Evolutionary conservation across 768 basidiomycete species (phyloP), one percentile per base, ranked within the genome.

Genomic region (Lactifluus volemus): DNA sequence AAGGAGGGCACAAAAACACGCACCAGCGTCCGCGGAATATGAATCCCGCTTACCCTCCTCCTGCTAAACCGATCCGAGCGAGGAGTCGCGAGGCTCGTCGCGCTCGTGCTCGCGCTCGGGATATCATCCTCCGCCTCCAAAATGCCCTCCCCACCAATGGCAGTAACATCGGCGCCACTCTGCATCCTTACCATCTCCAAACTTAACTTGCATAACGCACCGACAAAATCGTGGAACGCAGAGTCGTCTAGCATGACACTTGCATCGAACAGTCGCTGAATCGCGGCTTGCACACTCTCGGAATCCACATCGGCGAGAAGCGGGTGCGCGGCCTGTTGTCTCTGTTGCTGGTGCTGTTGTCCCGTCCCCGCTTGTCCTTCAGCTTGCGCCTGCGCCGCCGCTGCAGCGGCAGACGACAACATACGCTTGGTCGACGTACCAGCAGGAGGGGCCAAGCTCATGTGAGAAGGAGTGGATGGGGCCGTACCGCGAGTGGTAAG

Each of bases 151-250:
- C 19, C 10, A 10, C 15, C 5, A 52, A 17, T 14, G 8, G n/a
- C n/a, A 30, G 14, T n/a, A 17, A 42, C 51, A 14, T 51, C 50
- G 25, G 7, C 19, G 71, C 74, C 51, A 78, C 80, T 82, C 72
- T 92, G 87, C 84, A 97, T 87, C 41, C 88, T 87, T 19, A 98
- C 84, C 94, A 98, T 98, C 72, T 94, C 93, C 10, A 83, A 79
- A 68, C 92, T 96, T 29, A 98, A 75, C 67, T 82, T 85, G 71
- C 92, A 95, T 53, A 98, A 72, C 2, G 95, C 89, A 9, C 70
- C 71, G 36, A 84, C 75, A 63, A 98, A 98, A 64, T 85, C 79
- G 50, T 78, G 79, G 74, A 95, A 98, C 3, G 93, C 89, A 0
- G 70, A 67, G 68, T 97, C 92, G 60, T 94, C 89, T 63, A 98